Percentiles rank a stretch among this genome's conserved stretches.
Conservation (phyloP, 345 rosid species). For the Linum tenue region DNA sequence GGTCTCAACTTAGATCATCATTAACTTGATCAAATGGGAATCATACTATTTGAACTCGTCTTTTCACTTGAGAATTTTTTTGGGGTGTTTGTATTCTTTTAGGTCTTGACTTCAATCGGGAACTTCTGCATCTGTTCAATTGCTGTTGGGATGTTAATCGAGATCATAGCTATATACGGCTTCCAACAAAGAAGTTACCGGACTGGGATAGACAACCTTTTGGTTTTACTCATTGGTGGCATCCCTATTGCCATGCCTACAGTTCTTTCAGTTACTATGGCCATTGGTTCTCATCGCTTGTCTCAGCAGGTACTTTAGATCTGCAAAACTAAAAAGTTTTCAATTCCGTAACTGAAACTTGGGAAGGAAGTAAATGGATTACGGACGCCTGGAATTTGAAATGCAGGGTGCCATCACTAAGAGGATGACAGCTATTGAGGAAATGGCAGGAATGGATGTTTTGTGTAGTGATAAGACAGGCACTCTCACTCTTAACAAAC, state of each 20-base stretch:
- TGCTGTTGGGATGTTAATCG: slow-evolving; percentile 69
- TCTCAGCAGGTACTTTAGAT: slow-evolving; percentile 53
- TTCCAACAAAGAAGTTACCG: slow-evolving; percentile 46
- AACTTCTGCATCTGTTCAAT: slow-evolving; percentile 96
- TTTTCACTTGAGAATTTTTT: neutral
- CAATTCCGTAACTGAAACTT: neutral
- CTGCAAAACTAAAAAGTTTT: neutral
- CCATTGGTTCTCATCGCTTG: slow-evolving; percentile 77
- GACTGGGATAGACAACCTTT: slow-evolving; percentile 67
- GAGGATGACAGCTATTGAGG: slow-evolving; percentile 96
- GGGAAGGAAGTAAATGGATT: neutral
- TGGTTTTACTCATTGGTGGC: slow-evolving; percentile 87
- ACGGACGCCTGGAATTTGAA: neutral
- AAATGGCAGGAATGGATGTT: slow-evolving; percentile 99
- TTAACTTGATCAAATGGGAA: neutral
- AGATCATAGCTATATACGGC: slow-evolving; percentile 49
- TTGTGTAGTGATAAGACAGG: slow-evolving; percentile 93
- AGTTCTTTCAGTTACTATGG: slow-evolving; percentile 95
- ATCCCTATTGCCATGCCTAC: slow-evolving; percentile 99
- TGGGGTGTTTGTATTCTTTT: slow-evolving; percentile 9
- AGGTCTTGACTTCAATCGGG: slow-evolving; percentile 81
- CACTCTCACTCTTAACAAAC: slow-evolving; percentile 85
- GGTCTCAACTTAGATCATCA: slow-evolving; percentile 27
- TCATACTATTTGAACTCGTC: neutral
- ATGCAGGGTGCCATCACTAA: slow-evolving; percentile 80